Evolutionary conservation across 2,329 filamentous ascomycete species (phyloP), one percentile per base, ranked within the genome.

Genomic region (Pezicula neosporulosa): DNA sequence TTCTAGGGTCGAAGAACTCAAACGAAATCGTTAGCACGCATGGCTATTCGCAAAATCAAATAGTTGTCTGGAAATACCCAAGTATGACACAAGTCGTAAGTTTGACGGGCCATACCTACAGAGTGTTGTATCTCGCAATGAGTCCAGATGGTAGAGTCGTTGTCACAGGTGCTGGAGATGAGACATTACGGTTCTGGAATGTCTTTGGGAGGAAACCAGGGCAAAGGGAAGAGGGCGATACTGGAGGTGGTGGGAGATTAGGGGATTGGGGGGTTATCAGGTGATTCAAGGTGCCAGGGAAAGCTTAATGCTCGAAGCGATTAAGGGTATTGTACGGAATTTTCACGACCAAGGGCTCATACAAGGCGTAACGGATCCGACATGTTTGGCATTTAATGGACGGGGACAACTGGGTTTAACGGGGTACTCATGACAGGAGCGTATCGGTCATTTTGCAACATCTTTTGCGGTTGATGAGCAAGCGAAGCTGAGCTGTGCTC

Each of bases 11-110:
- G 16, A 96, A 95, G 66, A 96, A 97, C 69, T 96, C 90, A 7
- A 96, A 97, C 67, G 94, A 99, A 70, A 91, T 99, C 52, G 93
- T 99, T 49, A 93, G 88, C 47, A 99, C 94, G 1, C 94, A 99
- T 66, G 94, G 94, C 6, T 99, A 97, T 73, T 93, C 87, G 60
- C 94, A 99, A 67, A 97, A 99, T 68, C 94, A 97, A 70, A 97
- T 99, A 62, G 93, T 97, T 36, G 90, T 99, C 50, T 99, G 94
- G 94, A 99, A 99, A 66, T 99, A 99, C 66, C 94, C 94, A 1
- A 92, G 87, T 60, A 97, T 99, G 94, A 90, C 90, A 45, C 94
- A 97, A 68, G 91, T 99, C 8, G 93, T 90, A 38, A 96, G 90
- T 60, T 76, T 99, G 43, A 99, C 94, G 0, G 94, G 94, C 0